Conservation (phyloP, 1,284 basidiomycete species). For the Naganishia sp. region DNA sequence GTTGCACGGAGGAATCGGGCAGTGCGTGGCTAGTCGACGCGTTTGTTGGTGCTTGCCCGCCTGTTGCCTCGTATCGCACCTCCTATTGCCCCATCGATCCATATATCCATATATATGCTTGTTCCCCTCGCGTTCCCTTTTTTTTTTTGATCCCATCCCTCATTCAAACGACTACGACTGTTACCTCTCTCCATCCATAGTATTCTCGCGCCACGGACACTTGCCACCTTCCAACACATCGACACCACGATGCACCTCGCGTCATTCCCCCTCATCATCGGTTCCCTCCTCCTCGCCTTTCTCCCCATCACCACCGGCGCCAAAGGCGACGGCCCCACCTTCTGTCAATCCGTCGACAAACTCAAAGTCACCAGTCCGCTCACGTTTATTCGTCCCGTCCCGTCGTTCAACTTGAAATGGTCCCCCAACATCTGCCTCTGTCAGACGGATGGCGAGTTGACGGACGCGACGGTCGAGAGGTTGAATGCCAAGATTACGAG, state of each 20-base stretch:
- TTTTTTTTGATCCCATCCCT: no score
- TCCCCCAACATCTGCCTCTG: conserved; percentile 26
- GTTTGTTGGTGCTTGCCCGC: no score
- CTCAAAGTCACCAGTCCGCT: conserved; percentile 25
- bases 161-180: no score
- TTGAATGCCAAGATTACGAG: conserved; percentile 15
- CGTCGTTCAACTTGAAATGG: conserved; percentile 23
- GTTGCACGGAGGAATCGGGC: no score
- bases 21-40: no score
- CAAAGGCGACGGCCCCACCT: background rate
- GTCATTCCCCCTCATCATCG: conserved; percentile 1
- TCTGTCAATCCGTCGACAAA: conserved; percentile 24
- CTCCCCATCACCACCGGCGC: background rate
- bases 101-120: no score
- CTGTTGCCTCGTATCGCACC: no score
- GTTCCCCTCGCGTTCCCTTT: no score
- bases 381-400: conserved; percentile 20
- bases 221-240: background rate
- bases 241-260: conserved; percentile 8
- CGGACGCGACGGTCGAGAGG: conserved; percentile 9
- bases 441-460: conserved; percentile 17
- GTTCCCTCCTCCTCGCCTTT: background rate
- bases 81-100: no score
- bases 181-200: background rate
- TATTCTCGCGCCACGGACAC: background rate